These are phyloP conservation scores for Neonectria sp. DNA, from an alignment of 2,329 filamentous ascomycete species.

Conservation along the genomic window DNA sequence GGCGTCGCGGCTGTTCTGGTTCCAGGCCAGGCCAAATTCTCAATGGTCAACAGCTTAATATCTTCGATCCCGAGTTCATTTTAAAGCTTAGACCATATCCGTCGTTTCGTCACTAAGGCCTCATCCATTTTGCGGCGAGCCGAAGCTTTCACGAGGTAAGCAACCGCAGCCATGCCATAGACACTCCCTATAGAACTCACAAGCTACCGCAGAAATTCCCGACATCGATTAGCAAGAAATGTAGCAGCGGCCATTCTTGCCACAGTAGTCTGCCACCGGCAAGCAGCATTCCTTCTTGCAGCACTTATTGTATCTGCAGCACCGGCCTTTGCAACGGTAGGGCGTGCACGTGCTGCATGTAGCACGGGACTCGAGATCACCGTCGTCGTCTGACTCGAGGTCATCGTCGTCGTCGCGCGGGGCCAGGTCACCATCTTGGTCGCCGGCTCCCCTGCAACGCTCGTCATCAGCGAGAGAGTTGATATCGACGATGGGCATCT, in stretches of 20 bases:
- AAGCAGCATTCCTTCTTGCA: conserved; percentile 12
- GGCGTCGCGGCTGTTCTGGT: too few relatives aligned
- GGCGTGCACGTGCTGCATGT: conserved; percentile 6
- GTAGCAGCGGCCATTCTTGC: conserved; percentile 10
- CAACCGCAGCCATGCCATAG: neutral
- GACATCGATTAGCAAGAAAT: conserved; percentile 6
- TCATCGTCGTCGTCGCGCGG: neutral
- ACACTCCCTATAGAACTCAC: neutral
- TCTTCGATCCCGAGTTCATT: too few relatives aligned
- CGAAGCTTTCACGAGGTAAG: neutral
- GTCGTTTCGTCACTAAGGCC: neutral
- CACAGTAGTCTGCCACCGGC: conserved; percentile 10
- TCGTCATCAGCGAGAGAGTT: neutral
- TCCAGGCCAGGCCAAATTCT: too few relatives aligned
- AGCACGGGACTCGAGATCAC: conserved; percentile 6
- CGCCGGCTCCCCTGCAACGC: conserved; percentile 4
- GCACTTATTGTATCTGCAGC: conserved; percentile 14
- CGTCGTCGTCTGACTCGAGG: neutral
- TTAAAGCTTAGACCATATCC: too few relatives aligned
- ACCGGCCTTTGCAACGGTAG: conserved; percentile 11
- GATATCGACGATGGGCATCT: conserved; percentile 9
- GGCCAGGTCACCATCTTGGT: neutral
- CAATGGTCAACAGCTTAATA: too few relatives aligned
- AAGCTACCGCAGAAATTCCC: neutral
- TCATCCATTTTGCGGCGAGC: neutral